Conservation (phyloP, 495 filamentous ascomycete species). For the Oidiodendron maius region DNA sequence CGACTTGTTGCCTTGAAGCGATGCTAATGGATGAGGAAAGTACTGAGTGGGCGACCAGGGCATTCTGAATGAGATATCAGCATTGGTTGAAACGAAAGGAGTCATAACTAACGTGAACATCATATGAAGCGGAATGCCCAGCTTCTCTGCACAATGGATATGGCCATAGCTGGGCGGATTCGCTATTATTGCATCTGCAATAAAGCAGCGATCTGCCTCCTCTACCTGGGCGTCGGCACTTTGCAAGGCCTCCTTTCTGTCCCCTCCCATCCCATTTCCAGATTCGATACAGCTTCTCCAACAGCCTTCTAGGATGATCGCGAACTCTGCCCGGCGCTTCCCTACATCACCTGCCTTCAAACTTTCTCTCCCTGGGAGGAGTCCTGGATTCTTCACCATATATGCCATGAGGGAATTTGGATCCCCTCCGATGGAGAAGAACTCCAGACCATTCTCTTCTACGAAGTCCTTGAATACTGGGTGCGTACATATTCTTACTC, state of each 20-base stretch:
- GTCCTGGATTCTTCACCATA: conserved; percentile 82
- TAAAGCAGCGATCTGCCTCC: conserved; percentile 41
- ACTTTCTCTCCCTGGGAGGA: conserved; percentile 64
- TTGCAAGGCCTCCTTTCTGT: not conserved
- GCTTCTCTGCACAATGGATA: conserved; percentile 70
- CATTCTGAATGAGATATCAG: conserved; percentile 40
- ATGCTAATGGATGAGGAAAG: conserved; percentile 50
- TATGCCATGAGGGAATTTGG: conserved; percentile 75
- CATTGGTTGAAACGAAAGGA: conserved; percentile 29
- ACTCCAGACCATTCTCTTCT: conserved; percentile 63
- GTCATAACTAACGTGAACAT: conserved; percentile 70
- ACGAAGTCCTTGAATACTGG: conserved; percentile 65
- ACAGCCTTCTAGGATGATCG: conserved; percentile 63
- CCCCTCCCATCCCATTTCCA: conserved; percentile 37
- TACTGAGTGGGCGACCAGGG: conserved; percentile 48
- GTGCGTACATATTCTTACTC: conserved; percentile 76
- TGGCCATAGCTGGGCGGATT: conserved; percentile 81
- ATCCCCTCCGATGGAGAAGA: conserved; percentile 74
- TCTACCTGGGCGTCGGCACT: conserved; percentile 9
- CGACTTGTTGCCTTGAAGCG: conserved; percentile 40
- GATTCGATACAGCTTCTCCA: conserved; percentile 69
- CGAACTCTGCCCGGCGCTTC: conserved; percentile 56
- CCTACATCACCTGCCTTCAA: conserved; percentile 63
- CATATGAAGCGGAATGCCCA: conserved; percentile 71
- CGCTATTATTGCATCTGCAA: conserved; percentile 77